Evolutionary conservation across 148 eudicot species (phyloP).

Genomic region (Simmondsia chinensis): DNA sequence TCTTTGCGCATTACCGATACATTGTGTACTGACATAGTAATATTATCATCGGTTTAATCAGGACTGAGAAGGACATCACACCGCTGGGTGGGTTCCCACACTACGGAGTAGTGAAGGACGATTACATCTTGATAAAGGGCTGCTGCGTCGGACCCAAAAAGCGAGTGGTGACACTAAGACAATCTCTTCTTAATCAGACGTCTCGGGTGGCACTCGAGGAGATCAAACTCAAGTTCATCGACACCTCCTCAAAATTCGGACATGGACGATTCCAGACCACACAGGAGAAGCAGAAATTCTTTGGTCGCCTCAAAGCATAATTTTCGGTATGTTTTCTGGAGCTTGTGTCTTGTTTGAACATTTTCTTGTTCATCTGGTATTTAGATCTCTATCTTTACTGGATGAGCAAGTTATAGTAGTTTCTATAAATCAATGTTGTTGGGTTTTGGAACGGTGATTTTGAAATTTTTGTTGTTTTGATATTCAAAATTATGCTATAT

Average conservation of each 20-base stretch:
- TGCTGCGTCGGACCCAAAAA: conserved; percentile 81
- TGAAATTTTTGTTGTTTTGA: too few relatives aligned
- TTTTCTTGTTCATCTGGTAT: too few relatives aligned
- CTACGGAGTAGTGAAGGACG: conserved; percentile 86
- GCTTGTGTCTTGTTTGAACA: too few relatives aligned
- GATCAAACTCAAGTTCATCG: conserved; percentile 76
- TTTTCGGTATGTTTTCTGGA: too few relatives aligned
- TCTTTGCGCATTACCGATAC: not conserved
- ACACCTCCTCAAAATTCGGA: conserved; percentile 89
- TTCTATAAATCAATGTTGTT: too few relatives aligned
- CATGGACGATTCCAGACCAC: conserved; percentile 93
- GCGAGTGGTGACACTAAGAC: conserved; percentile 83
- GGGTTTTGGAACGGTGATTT: too few relatives aligned
- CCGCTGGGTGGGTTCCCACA: conserved; percentile 98
- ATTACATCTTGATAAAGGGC: conserved; percentile 76
- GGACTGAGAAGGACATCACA: conserved; percentile 86
- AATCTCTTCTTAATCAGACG: conserved; percentile 70
- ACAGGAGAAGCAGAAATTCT: conserved; percentile 63
- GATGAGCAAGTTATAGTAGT: too few relatives aligned
- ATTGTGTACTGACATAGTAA: not conserved
- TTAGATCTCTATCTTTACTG: too few relatives aligned
- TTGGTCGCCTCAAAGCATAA: conserved; percentile 49
- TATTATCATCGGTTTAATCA: conserved; percentile 7
- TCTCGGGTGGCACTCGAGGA: conserved; percentile 76
- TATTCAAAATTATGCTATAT: too few relatives aligned